phyloP scores from a whole-genome alignment of 257 asterid species.

The Vinca minor region DNA sequence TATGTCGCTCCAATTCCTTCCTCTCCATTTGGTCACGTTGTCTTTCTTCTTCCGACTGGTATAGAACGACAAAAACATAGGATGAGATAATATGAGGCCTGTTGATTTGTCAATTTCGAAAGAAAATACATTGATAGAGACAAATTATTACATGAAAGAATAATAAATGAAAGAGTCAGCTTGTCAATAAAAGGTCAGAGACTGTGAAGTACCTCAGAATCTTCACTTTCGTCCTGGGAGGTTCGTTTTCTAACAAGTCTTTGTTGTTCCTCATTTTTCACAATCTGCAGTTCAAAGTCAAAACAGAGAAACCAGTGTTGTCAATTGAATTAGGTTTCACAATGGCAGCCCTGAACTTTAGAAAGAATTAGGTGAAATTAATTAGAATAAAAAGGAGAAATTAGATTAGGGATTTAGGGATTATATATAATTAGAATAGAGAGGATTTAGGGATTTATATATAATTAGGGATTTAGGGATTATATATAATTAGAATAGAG shows the following conservation, averaged over 20 bases:
- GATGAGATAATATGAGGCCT: background rate
- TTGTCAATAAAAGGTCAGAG: constrained; percentile 2
- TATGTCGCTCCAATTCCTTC: constrained; percentile 74
- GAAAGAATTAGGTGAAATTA: no score
- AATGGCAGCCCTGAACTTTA: no score
- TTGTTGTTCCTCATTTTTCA: constrained; percentile 24
- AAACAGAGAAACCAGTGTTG: no score
- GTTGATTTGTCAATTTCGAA: background rate
- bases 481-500: no score
- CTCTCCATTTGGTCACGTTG: constrained; percentile 77
- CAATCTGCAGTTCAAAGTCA: constrained; percentile 38
- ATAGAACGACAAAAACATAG: constrained; percentile 6
- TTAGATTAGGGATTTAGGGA: no score
- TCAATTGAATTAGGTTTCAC: no score
- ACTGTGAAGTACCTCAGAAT: constrained; percentile 51
- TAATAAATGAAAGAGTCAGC: background rate
- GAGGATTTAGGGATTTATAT: no score
- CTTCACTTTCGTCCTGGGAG: constrained; percentile 48
- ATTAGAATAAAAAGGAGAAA: no score
- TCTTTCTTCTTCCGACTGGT: constrained; percentile 88
- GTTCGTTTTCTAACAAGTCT: constrained; percentile 59
- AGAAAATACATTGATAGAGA: background rate
- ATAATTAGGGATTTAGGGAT: no score
- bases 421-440: no score
- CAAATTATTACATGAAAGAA: background rate